Evolutionary conservation across 2,329 filamentous ascomycete species (phyloP), one percentile per base, ranked within the genome.

Genomic region (Colletotrichum sp.): DNA sequence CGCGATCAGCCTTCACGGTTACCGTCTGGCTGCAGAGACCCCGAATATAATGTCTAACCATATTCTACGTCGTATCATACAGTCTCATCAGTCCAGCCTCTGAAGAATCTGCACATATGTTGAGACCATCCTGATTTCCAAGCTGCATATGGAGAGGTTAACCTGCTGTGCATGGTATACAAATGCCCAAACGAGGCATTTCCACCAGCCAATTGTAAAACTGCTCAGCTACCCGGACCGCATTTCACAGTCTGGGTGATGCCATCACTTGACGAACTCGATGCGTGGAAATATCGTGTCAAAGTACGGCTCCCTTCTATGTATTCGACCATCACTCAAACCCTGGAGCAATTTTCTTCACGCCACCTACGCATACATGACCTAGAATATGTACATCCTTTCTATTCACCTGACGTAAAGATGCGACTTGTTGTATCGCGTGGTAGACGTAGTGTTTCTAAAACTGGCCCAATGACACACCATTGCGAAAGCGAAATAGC

Each of bases 321-420:
- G 3, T 7, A 49, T 12, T 21, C n/a, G n/a, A 49, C 3, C 44
- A n/a, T n/a, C 18, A n/a, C 9, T 49, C 44, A 49, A 49, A 49
- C 44, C 44, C 18, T n/a, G 44, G 8, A 49, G 3, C n/a, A 49
- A 4, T 13, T 21, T 49, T 21, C 10, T 49, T 1, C 8, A 49
- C 0, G 18, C 10, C 5, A n/a, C 1, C 3, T 44, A n/a, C 3
- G 8, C 0, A 3, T n/a, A n/a, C 5, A 6, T n/a, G 3, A n/a
- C n/a, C n/a, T n/a, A n/a, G n/a, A n/a, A n/a, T n/a, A n/a, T n/a
- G n/a, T n/a, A n/a, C n/a, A n/a, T n/a, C n/a, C n/a, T n/a, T n/a
- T n/a, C n/a, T n/a, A n/a, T n/a, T 8, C 18, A 7, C 44, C 44
- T 21, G 12, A 21, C 6, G n/a, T 52, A 13, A 3, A 21, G 44